phyloP scores from a whole-genome alignment of 116 monocot genomes.

The Iris pallida region DNA sequence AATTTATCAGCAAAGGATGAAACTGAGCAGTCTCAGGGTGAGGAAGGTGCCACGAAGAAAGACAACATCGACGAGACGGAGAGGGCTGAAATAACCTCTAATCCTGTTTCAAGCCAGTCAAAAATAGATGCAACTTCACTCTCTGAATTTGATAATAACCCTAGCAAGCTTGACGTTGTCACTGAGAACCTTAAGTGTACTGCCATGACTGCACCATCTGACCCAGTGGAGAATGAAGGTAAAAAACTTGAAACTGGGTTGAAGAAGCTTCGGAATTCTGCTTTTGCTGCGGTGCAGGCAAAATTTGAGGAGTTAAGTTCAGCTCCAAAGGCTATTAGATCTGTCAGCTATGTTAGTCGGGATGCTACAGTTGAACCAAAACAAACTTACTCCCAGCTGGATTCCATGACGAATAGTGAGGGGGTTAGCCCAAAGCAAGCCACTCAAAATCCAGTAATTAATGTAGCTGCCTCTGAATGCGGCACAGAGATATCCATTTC shows the following conservation, averaged over 20 bases:
- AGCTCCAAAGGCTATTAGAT: conserved; percentile 16
- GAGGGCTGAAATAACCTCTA: background rate
- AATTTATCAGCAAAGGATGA: conserved; percentile 15
- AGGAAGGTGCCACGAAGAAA: background rate
- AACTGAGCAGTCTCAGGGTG: background rate
- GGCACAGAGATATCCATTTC: conserved; percentile 82
- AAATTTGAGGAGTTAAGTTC: conserved; percentile 81
- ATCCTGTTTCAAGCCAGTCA: conserved; percentile 4
- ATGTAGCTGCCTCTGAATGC: conserved; percentile 56
- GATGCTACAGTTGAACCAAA: conserved; percentile 31
- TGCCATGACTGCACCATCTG: conserved; percentile 5
- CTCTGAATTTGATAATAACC: background rate
- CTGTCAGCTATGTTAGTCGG: conserved; percentile 18
- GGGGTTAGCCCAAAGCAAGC: conserved; percentile 13
- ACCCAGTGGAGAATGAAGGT: conserved; percentile 39
- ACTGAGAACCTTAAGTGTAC: conserved; percentile 2
- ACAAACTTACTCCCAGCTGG: conserved; percentile 18
- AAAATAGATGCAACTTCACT: conserved; percentile 8
- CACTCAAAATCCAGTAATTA: conserved; percentile 25
- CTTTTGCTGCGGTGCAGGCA: conserved; percentile 65
- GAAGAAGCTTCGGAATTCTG: conserved; percentile 43
- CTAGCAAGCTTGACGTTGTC: conserved; percentile 13
- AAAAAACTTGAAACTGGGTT: conserved; percentile 21
- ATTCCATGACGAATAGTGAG: conserved; percentile 14
- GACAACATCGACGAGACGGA: background rate